phyloP scores from a whole-genome alignment of 495 filamentous ascomycete species.

The Alectoria sarmentosa region DNA sequence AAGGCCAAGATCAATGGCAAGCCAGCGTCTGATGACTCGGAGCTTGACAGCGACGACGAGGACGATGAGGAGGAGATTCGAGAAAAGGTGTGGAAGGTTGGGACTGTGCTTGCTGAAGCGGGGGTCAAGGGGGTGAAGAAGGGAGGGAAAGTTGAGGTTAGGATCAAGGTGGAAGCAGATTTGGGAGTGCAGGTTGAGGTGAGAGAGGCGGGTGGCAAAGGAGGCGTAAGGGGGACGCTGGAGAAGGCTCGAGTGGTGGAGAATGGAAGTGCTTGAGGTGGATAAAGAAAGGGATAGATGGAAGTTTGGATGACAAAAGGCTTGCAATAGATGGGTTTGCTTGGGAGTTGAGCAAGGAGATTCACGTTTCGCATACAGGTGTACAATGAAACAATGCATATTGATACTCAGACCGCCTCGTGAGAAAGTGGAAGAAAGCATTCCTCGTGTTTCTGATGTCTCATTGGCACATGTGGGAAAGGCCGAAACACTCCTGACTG shows the following conservation, averaged over 20 bases:
- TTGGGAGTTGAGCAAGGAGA: background rate
- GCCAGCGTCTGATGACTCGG: slow-evolving; percentile 50
- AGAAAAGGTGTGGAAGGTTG: slow-evolving; percentile 89
- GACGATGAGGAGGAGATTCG: slow-evolving; percentile 82
- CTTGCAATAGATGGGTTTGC: background rate
- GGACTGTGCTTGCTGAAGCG: slow-evolving; percentile 77
- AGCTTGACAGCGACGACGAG: slow-evolving; percentile 53
- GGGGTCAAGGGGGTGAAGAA: slow-evolving; percentile 76
- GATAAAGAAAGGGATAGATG: background rate
- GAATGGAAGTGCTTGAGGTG: slow-evolving; percentile 37
- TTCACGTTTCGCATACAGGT: background rate
- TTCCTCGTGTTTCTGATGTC: background rate
- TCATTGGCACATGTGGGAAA: background rate
- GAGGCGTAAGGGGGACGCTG: slow-evolving; percentile 69
- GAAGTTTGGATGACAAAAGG: background rate
- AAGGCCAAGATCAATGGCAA: slow-evolving; percentile 49
- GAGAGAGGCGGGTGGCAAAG: slow-evolving; percentile 79
- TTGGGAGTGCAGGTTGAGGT: slow-evolving; percentile 69
- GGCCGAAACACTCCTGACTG: background rate
- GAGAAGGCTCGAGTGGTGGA: slow-evolving; percentile 36
- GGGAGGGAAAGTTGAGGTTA: slow-evolving; percentile 86
- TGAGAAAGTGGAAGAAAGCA: background rate
- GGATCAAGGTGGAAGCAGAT: slow-evolving; percentile 75
- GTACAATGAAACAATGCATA: background rate
- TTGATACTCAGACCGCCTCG: background rate